These are phyloP conservation scores for Puccinellia tenuiflora DNA, from an alignment of 176 grass and related monocot species.

Conservation along the genomic window DNA sequence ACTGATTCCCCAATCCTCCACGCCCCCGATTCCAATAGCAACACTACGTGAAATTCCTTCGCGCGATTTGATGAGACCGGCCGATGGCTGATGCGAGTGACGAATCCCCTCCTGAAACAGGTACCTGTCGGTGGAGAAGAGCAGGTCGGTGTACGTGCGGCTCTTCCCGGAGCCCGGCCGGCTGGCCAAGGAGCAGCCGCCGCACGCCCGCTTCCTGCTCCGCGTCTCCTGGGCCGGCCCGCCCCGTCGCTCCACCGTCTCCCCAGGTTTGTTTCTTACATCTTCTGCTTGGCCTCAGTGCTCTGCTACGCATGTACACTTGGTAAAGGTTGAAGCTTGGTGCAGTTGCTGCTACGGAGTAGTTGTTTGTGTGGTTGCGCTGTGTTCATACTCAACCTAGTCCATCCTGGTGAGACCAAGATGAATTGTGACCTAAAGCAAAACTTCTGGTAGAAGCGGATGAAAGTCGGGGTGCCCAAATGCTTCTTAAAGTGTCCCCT, in stretches of 20 bases:
- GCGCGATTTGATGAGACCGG: neutral
- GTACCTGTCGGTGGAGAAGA: conserved; percentile 83
- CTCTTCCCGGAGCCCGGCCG: conserved; percentile 84
- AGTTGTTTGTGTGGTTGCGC: neutral
- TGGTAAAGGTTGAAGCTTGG: neutral
- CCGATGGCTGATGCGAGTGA: neutral
- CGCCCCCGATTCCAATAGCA: neutral
- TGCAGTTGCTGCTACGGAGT: neutral
- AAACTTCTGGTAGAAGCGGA: no score
- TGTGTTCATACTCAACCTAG: neutral
- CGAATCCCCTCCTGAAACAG: conserved; percentile 8
- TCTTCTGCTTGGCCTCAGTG: neutral
- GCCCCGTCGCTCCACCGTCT: conserved; percentile 50
- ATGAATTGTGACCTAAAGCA: no score
- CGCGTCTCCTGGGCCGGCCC: conserved; percentile 59
- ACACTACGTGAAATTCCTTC: neutral
- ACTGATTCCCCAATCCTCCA: neutral
- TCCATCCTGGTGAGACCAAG: neutral
- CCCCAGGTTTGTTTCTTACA: conserved; percentile 45
- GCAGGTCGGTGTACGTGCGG: conserved; percentile 51
- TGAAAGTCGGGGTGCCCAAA: no score
- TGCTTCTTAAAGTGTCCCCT: no score
- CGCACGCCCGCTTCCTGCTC: conserved; percentile 68
- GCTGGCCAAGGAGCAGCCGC: conserved; percentile 77
- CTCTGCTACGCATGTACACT: neutral